Evolutionary conservation across 768 basidiomycete genomes (phyloP).

Genomic region (Russula sp.): DNA sequence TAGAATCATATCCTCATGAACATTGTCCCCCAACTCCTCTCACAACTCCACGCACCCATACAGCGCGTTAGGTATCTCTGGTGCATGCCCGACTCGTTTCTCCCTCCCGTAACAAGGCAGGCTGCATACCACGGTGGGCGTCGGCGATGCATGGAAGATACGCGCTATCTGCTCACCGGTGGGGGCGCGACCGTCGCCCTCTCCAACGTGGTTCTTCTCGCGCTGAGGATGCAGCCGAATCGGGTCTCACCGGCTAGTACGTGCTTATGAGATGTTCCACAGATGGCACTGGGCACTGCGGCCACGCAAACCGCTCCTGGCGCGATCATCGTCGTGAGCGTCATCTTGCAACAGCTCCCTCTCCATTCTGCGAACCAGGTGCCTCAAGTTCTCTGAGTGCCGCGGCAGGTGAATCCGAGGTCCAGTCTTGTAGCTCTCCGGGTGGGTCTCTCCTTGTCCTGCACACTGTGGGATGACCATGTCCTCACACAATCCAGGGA

Average conservation of each 20-base stretch:
- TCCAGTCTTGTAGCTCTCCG: no score
- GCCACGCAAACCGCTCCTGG: conserved; percentile 30
- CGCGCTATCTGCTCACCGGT: conserved; percentile 91
- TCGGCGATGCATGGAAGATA: conserved; percentile 98
- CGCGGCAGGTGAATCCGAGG: no score
- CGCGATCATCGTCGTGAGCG: no score
- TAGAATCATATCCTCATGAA: conserved; percentile 65
- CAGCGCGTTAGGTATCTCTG: conserved; percentile 69
- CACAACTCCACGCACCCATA: conserved; percentile 61
- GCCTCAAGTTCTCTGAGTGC: conserved; percentile 37
- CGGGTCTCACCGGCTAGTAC: conserved; percentile 43
- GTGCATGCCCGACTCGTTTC: conserved; percentile 93
- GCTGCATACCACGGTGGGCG: conserved; percentile 50
- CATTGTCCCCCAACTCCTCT: conserved; percentile 78
- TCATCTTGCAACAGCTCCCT: no score
- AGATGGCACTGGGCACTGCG: no score
- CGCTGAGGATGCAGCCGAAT: conserved; percentile 50
- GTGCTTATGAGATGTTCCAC: conserved; percentile 37
- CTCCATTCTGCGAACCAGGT: no score
- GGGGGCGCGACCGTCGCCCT: conserved; percentile 98
- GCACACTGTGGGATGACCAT: no score
- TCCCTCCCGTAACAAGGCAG: conserved; percentile 71
- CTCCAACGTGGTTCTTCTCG: conserved; percentile 73
- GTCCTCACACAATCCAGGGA: no score
- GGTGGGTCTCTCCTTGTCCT: no score